These are phyloP conservation scores for Fraxinus sp. DNA, from an alignment of 305 asterid species.

Conservation along the genomic window DNA sequence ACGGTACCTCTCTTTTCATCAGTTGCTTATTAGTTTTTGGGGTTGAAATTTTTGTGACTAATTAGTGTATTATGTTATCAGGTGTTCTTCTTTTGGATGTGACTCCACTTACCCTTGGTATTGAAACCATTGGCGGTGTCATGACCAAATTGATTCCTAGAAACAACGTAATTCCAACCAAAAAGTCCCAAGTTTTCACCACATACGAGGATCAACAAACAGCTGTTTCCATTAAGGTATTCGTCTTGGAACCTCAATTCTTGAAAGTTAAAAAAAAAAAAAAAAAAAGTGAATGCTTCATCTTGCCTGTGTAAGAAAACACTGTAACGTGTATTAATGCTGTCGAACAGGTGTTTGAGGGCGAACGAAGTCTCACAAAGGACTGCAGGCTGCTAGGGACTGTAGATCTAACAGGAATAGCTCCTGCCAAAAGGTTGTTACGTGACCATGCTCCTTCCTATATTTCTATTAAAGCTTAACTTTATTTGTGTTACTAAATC, in stretches of 20 bases:
- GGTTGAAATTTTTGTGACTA: slow-evolving; percentile 10
- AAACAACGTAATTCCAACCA: slow-evolving; percentile 70
- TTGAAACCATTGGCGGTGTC: slow-evolving; percentile 83
- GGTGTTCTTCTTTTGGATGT: slow-evolving; percentile 79
- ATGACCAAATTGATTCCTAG: slow-evolving; percentile 88
- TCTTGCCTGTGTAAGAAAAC: not conserved
- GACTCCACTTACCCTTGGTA: slow-evolving; percentile 75
- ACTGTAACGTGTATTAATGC: slow-evolving; percentile 12
- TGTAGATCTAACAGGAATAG: slow-evolving; percentile 62
- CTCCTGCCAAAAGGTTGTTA: slow-evolving; percentile 58
- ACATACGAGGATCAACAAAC: slow-evolving; percentile 85
- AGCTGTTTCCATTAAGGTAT: slow-evolving; percentile 61
- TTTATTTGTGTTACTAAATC: not conserved
- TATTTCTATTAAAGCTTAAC: not conserved
- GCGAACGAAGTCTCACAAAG: slow-evolving; percentile 76
- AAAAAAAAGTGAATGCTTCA: not conserved
- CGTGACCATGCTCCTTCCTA: not conserved
- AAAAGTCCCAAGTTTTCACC: slow-evolving; percentile 73
- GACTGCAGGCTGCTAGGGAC: slow-evolving; percentile 76
- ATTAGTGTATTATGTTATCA: not conserved
- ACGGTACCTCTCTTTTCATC: slow-evolving; percentile 37
- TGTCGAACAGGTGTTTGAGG: slow-evolving; percentile 62
- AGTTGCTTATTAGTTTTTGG: not conserved
- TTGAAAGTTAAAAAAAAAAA: not conserved
- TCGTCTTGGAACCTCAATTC: not conserved